A percentile compares a stretch with the other conserved stretches of the same genome.
Conservation (phyloP, 495 filamentous ascomycete species). For the Lasiosphaeria hispida region DNA sequence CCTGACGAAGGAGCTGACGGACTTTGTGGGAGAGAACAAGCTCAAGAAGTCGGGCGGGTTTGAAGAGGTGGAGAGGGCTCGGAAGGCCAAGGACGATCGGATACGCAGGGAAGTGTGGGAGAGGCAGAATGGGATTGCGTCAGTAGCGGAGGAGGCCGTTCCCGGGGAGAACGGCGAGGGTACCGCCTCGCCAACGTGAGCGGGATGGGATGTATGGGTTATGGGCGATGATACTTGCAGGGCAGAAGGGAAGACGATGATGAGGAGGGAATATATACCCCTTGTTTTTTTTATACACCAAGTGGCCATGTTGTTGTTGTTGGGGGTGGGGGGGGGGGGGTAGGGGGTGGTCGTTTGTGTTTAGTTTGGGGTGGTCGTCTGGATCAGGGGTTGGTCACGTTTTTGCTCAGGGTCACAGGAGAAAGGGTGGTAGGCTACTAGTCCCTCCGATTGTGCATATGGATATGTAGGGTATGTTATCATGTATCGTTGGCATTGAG, state of each 20-base stretch:
- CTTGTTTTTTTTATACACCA: constrained; percentile 12
- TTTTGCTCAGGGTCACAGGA: too few species aligned
- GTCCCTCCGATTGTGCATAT: too few species aligned
- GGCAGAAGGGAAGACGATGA: background rate
- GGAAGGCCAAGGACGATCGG: constrained; percentile 82
- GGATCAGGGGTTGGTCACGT: too few species aligned
- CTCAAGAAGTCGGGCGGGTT: constrained; percentile 94
- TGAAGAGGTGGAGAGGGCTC: constrained; percentile 85
- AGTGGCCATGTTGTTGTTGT: too few species aligned
- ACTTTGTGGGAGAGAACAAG: constrained; percentile 86
- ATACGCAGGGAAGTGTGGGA: constrained; percentile 85
- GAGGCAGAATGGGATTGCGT: constrained; percentile 52
- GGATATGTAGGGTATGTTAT: too few species aligned
- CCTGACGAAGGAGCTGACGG: constrained; percentile 83
- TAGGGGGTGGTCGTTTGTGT: background rate
- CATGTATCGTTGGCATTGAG: too few species aligned
- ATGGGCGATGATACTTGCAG: too few species aligned
- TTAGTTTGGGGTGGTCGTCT: too few species aligned
- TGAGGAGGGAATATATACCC: constrained; percentile 17
- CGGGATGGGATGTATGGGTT: too few species aligned
- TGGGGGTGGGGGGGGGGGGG: background rate
- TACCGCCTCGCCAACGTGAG: background rate
- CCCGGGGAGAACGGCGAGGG: constrained; percentile 3
- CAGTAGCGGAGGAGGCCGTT: constrained; percentile 18
- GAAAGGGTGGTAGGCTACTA: too few species aligned